These are phyloP conservation scores for Calocybe indica DNA, from an alignment of 768 basidiomycete species.

Conservation along the genomic window DNA sequence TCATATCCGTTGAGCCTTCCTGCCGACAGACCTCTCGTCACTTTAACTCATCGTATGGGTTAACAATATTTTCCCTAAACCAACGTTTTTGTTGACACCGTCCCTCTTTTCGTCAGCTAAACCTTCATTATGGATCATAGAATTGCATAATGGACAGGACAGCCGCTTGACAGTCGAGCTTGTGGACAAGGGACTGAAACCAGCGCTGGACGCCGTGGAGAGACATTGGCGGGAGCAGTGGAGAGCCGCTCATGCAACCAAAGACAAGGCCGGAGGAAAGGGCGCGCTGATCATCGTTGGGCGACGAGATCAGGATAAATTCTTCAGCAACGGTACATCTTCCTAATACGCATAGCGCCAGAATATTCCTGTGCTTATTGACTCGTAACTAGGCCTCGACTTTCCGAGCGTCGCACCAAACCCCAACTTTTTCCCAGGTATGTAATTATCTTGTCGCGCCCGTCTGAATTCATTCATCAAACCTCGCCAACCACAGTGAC, in stretches of 20 bases:
- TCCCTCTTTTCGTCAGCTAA: conserved; percentile 35
- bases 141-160: conserved; percentile 75
- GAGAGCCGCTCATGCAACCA: conserved; percentile 33
- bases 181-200: conserved; percentile 54
- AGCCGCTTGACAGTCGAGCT: conserved; percentile 58
- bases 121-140: conserved; percentile 65
- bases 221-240: conserved; percentile 59
- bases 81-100: not conserved
- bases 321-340: conserved; percentile 74
- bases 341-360: not conserved
- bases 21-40: conserved; percentile 44
- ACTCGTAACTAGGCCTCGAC: conserved; percentile 48
- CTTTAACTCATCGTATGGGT: conserved; percentile 58
- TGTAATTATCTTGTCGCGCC: conserved; percentile 1
- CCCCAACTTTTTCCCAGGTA: conserved; percentile 58
- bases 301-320: conserved; percentile 72
- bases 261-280: conserved; percentile 46
- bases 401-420: conserved; percentile 46
- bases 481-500: conserved; percentile 36
- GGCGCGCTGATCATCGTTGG: conserved; percentile 79
- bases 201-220: conserved; percentile 71
- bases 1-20: conserved; percentile 48
- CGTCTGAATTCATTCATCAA: conserved; percentile 4
- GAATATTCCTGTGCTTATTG: not conserved
- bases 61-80: not conserved